Evolutionary conservation across 768 basidiomycete genomes (phyloP), one percentile per base, ranked within the genome.

Genomic region (Suillus bovinus): DNA sequence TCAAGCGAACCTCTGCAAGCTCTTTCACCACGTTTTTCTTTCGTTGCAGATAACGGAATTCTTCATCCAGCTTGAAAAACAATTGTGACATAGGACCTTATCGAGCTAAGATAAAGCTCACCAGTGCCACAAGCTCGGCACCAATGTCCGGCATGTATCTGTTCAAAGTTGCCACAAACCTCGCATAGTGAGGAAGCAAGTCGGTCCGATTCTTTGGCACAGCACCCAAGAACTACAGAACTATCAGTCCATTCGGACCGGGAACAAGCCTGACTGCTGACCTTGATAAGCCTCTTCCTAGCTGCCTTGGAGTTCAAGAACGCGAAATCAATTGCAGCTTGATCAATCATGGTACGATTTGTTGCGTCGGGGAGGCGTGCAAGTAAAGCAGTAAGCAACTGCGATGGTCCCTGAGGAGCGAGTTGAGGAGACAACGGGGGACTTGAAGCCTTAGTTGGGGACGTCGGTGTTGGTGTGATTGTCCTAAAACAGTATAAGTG

Each of bases 221-320:
- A 69, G 91, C 88, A 5, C 82, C 81, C 69, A 99, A 81, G 69
- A 91, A 93, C 92, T 95, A 66, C 27, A 22, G 17, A 56, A 17
- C 39, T 38, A 11, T 39, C 27, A 56, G 39, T 41, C 3, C 27
- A 20, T 29, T 11, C 17, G 24, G 10, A 20, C 6, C 17, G 17
- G 24, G 38, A 29, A 64, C 29, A 54, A 60, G 65, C 60, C 49
- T 17, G 13, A 27, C 16, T 34, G 29, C 55, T 33, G 29, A 95
- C 96, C 84, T 88, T 95, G 66, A 93, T 81, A 44, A 98, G 82
- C 61, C 97, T 79, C 73, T 96, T 99, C 68, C 97, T 81, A 14
- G 96, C 93, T 24, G 96, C 94, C 73, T 99, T 99, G 47, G 94
- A 96, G 71, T 99, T 99, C 61, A 99, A 80, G 70, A 96, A 94